Base-by-base conservation (phyloP, 2,329 filamentous ascomycete genomes). In the Lasiodiplodia gonubiensis region DNA sequence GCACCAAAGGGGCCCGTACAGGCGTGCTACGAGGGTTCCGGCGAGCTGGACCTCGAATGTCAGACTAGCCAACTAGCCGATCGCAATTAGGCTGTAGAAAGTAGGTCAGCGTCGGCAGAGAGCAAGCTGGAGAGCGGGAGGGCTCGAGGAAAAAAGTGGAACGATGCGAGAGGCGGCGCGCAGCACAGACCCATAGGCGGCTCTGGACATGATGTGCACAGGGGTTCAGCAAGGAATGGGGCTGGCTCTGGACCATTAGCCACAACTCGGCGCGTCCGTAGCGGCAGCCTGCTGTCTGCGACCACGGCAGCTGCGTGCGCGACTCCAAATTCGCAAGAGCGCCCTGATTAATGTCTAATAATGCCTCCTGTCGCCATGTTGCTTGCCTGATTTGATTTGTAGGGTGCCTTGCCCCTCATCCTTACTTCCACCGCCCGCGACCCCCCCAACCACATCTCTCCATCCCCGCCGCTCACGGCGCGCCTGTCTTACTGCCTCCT, bases 301-400 rank as follows among this genome's bases (percentile, higher is more conserved):
- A 33, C 57, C 57, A 46, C 21, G 33, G 21, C 55, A 59, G 55
- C 53, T 55, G 53, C n/a, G 30, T 27, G 53, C 53, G 27, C 53
- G 21, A 37, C 53, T 37, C 25, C 49, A 52, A 18, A 23, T 14
- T 25, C 23, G 23, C 49, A 14, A 11, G 23, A 37, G 27, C 55
- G n/a, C 21, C 30, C 39, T 61, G 35, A 25, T 42, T 61, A 61
- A 61, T 61, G 39, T 61, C 25, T 61, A 61, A 61, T 61, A 61
- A 61, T 61, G 27, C n/a, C 33, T 33, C 21, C 23, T 25, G 16
- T 21, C 23, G 16, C 57, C 57, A 61, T 61, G 39, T n/a, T 27
- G 25, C 57, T 25, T 35, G 39, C 57, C 57, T 61, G 11, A 12
- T 16, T 25, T 21, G 25, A 18, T 25, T 25, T 12, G 25, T 49